Evolutionary conservation across 257 asterid genomes (phyloP), one percentile per base, ranked within the genome.

Genomic region (Capsicum pubescens): DNA sequence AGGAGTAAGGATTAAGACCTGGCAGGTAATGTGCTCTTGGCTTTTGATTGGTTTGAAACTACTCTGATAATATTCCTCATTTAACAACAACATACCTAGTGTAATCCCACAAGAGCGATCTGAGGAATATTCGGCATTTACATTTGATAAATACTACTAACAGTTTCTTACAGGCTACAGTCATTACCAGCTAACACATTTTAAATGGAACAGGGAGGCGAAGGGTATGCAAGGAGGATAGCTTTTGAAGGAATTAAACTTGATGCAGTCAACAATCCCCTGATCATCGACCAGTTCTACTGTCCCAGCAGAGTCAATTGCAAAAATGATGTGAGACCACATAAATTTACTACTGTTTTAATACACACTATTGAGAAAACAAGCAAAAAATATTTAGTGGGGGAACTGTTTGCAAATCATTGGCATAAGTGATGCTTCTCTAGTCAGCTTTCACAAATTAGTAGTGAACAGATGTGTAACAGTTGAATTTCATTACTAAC

Each of bases 1-100:
- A 68, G 97, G 97, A 84, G 92, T 91, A 50, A 86, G 97, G 82
- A 88, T 93, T 11, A 93, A 93, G 90, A 90, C 91, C 44, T 46
- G 84, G 80, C 94, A 91, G 93, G 97, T 92, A 54, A 87, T 8
- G 39, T 7, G 35, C 56, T 44, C 82, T 26, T 26, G 9, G 6
- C 14, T 19, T 48, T 74, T 21, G 9, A 50, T 4, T 14, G 54
- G 9, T 16, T 76, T 8, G 26, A 57, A 76, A 52, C 2, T 76
- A 36, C 64, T 54, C 64, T 3, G 63, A 52, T 14, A 76, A 52
- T 26, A 14, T 26, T 76, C 42, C 8, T 76, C 64, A 77, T 52
- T 52, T 77, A 26, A 26, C 32, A 26, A 26, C 32, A 26, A 26
- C 32, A 26, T 26, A 26, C 32, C 32, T 26, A 26, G 32, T 26